These are phyloP conservation scores for Ceratobasidium sp. DNA, from an alignment of 1,284 basidiomycete species.

Conservation along the genomic window DNA sequence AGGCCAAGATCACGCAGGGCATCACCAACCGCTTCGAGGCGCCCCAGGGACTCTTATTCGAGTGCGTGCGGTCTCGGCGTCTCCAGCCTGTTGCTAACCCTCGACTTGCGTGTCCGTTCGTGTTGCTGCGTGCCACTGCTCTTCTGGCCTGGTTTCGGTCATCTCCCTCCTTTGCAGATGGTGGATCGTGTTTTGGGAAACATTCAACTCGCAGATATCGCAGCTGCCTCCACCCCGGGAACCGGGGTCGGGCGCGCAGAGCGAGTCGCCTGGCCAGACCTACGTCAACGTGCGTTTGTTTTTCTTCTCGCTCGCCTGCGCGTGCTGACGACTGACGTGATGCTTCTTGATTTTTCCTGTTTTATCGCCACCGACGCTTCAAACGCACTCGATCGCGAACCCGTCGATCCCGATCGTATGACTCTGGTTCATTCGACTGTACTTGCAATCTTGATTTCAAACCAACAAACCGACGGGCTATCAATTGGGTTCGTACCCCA, in stretches of 20 bases:
- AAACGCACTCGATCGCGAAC: not conserved
- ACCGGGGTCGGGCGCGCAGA: not conserved
- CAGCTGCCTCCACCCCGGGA: not conserved
- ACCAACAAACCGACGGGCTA: not conserved
- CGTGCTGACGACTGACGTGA: constrained; percentile 1
- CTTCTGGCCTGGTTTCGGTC: not conserved
- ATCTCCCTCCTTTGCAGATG: constrained; percentile 58
- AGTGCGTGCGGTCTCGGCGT: constrained; percentile 59
- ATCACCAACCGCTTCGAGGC: constrained; percentile 77
- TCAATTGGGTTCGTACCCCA: not conserved
- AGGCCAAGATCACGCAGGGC: constrained; percentile 67
- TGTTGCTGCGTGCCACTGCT: not conserved
- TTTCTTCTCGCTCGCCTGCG: not conserved
- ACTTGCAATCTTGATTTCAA: not conserved
- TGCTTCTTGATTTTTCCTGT: not conserved
- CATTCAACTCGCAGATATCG: constrained; percentile 56
- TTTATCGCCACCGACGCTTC: constrained; percentile 1
- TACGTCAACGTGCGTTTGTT: constrained; percentile 25
- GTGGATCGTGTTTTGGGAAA: constrained; percentile 86
- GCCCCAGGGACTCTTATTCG: constrained; percentile 77
- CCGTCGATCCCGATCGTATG: constrained; percentile 7
- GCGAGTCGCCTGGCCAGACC: constrained; percentile 12
- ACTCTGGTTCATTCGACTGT: not conserved
- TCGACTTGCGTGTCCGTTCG: not conserved
- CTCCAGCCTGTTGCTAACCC: constrained; percentile 2